Evolutionary conservation across 208 protist genomes (phyloP), one percentile per base, ranked within the genome.

Genomic region (Acanthamoeba triangularis): DNA sequence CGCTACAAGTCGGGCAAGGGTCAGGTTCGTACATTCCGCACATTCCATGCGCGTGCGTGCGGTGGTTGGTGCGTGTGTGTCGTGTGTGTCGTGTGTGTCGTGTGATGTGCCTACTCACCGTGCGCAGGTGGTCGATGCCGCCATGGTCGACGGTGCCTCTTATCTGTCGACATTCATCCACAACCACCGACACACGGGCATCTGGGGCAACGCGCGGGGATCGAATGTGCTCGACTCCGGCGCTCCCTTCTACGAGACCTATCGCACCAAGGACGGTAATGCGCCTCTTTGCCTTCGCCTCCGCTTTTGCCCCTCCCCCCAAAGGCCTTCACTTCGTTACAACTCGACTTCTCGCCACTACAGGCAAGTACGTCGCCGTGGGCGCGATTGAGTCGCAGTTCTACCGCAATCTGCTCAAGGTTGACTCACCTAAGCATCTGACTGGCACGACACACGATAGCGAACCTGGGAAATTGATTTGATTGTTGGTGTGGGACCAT

Each of bases 161-260:
- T 98, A 98, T 69, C 82, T 98, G 5, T 28, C 63, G 2, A 91
- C 96, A 5, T 98, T 97, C 88, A 35, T 97, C 0, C 88, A 94
- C 65, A 63, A 67, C 28, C 87, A 33, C 44, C 92, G 47, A 23
- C 35, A 59, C 47, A 82, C 92, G 37, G 95, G 91, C 18, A 8
- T 95, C 8, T 96, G 91, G 95, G 33, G 78, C 76, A 37, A 72
- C 25, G 72, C 41, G 10, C 16, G 97, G 5, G 97, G 97, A 47
- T 37, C 10, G 0, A 97, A 97, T 74, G 5, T 97, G 28, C 59
- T 98, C 1, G 97, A 98, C 76, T 69, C 41, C n/a, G 97, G 96
- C 33, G 96, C 96, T 3, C 97, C 80, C 63, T 98, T 97, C 52
- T 98, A 98, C 63, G 94, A 97, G n/a, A 96, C 96, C 0, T 97